Evolutionary conservation across 1,284 basidiomycete genomes (phyloP).

Genomic region (Fistulina hepatica): DNA sequence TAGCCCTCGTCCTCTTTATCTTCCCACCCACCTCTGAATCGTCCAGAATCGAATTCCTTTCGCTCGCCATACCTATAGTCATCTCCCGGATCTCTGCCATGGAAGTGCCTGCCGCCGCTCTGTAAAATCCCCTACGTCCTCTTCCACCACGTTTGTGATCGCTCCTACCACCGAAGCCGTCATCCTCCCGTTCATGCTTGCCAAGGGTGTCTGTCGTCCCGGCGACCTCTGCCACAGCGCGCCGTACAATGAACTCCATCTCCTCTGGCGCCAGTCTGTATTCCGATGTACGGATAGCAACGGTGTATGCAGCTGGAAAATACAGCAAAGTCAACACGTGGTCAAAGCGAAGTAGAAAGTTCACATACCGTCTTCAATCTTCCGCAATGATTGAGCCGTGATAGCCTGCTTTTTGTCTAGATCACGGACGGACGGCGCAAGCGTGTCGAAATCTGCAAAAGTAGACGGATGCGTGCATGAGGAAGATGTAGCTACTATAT

Average conservation of each 20-base stretch:
- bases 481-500: slow-evolving; percentile 1
- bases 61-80: no score
- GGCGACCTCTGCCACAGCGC: not conserved
- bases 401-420: slow-evolving; percentile 83
- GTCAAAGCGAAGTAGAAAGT: not conserved
- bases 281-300: slow-evolving; percentile 58
- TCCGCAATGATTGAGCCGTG: slow-evolving; percentile 76
- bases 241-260: slow-evolving; percentile 49
- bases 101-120: no score
- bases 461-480: not conserved
- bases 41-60: no score
- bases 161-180: no score
- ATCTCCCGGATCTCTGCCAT: no score
- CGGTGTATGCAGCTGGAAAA: slow-evolving; percentile 52
- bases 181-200: no score
- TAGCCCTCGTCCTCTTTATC: no score
- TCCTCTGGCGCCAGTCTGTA: slow-evolving; percentile 56
- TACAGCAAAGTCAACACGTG: not conserved
- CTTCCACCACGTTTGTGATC: no score
- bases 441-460: slow-evolving; percentile 59
- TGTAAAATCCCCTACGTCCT: no score
- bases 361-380: slow-evolving; percentile 86
- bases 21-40: no score
- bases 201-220: no score
- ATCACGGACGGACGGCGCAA: slow-evolving; percentile 59